These are phyloP conservation scores for Clohesyomyces aquaticus DNA, from an alignment of 495 filamentous ascomycete species.

Conservation along the genomic window DNA sequence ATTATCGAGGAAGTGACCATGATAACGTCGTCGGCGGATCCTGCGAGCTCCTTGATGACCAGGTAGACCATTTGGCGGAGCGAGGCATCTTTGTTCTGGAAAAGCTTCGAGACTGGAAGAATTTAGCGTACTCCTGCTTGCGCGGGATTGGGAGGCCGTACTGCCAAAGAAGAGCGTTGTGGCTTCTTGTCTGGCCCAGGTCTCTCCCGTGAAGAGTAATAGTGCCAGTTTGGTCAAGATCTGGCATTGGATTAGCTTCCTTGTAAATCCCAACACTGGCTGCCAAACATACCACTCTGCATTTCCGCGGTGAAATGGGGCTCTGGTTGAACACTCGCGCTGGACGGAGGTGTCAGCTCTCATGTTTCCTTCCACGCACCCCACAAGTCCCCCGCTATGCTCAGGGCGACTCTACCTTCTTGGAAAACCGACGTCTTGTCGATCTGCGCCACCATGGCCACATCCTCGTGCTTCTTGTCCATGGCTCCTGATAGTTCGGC, in stretches of 20 bases:
- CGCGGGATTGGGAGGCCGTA: constrained; percentile 5
- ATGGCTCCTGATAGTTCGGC: constrained; percentile 12
- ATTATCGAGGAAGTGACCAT: constrained; percentile 98
- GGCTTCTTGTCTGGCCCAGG: constrained; percentile 94
- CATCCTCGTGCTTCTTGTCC: constrained; percentile 39
- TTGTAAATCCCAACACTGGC: not conserved
- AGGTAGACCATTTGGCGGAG: constrained; percentile 99
- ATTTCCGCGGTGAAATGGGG: constrained; percentile 66
- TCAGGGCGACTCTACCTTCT: constrained; percentile 68
- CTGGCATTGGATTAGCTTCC: constrained; percentile 15
- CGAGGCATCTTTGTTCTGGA: constrained; percentile 98
- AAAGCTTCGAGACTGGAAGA: constrained; percentile 79
- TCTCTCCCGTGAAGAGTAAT: constrained; percentile 94
- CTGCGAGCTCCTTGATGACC: constrained; percentile 89
- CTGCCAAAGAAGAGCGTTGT: constrained; percentile 97
- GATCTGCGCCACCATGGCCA: constrained; percentile 49
- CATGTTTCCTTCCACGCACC: not conserved
- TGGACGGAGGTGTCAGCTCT: constrained; percentile 48
- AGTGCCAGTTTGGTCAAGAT: constrained; percentile 91
- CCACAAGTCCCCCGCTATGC: not conserved
- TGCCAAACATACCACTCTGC: constrained; percentile 33
- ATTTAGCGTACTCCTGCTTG: constrained; percentile 3
- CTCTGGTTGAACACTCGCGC: constrained; percentile 97
- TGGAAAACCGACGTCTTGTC: constrained; percentile 98
- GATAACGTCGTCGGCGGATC: constrained; percentile 98